Conservation (phyloP, 2,329 filamentous ascomycete genomes). For the Aspergillaceae sp. region DNA sequence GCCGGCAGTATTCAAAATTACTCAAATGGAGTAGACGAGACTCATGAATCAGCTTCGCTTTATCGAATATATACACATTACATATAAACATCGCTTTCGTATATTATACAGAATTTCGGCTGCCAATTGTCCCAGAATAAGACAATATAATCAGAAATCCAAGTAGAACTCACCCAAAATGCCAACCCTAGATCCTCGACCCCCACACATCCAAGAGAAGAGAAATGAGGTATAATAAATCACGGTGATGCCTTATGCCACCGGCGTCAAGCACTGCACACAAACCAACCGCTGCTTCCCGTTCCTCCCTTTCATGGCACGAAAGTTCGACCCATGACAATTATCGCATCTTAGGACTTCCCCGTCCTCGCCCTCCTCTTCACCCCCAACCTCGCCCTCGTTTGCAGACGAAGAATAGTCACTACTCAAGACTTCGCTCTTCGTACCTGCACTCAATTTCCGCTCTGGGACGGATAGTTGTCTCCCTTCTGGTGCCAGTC, state of each 20-base stretch:
- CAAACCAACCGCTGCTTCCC: conserved; percentile 53
- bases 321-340: conserved; percentile 56
- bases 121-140: no score
- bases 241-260: conserved; percentile 2
- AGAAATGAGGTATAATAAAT: neutral
- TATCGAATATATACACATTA: no score
- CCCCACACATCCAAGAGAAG: no score
- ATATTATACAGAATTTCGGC: no score
- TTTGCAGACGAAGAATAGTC: conserved; percentile 39
- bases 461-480: conserved; percentile 17
- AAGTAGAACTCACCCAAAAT: no score
- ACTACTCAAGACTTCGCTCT: conserved; percentile 48
- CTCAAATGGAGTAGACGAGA: no score
- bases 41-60: no score
- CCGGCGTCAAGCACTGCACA: conserved; percentile 40
- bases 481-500: conserved; percentile 8
- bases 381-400: conserved; percentile 35
- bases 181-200: no score
- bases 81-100: no score
- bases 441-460: conserved; percentile 34
- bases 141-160: no score
- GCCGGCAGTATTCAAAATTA: neutral
- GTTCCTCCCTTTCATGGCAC: conserved; percentile 47
- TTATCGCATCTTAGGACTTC: conserved; percentile 49
- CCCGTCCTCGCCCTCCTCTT: conserved; percentile 29